These are phyloP conservation scores for Turritis glabra DNA, from an alignment of 345 rosid species.

Conservation along the genomic window DNA sequence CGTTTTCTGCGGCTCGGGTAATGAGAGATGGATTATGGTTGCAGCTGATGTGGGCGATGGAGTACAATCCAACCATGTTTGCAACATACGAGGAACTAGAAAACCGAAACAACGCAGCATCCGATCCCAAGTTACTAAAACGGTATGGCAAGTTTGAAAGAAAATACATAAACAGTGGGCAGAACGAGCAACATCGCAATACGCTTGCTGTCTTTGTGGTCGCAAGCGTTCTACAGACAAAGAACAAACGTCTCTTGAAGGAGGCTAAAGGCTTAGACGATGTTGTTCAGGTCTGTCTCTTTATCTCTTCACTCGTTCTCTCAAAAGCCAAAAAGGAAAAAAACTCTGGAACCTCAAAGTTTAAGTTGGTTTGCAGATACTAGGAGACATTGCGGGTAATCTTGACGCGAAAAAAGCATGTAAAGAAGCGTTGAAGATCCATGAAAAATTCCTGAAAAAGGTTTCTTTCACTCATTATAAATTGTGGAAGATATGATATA, in stretches of 20 bases:
- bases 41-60: conserved; percentile 98
- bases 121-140: conserved; percentile 56
- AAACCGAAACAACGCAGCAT: conserved; percentile 28
- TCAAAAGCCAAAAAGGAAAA: neutral
- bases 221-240: conserved; percentile 85
- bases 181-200: conserved; percentile 45
- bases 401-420: conserved; percentile 88
- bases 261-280: conserved; percentile 94
- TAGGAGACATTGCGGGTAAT: conserved; percentile 70
- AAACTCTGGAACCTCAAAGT: neutral
- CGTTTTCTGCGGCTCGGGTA: neutral
- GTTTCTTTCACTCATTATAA: conserved; percentile 34
- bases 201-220: conserved; percentile 81
- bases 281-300: conserved; percentile 64
- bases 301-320: conserved; percentile 20
- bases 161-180: conserved; percentile 56
- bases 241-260: conserved; percentile 75
- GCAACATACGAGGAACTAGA: conserved; percentile 57
- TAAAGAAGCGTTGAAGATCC: conserved; percentile 75
- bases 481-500: neutral
- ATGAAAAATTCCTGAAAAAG: conserved; percentile 75
- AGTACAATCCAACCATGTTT: conserved; percentile 86
- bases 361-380: conserved; percentile 49
- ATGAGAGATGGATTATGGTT: conserved; percentile 39
- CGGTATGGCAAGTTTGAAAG: conserved; percentile 86